Percentiles rank a stretch among this genome's conserved stretches.
These are phyloP conservation scores for Daldinia eschscholtzii DNA, from an alignment of 2,329 filamentous ascomycete species.

Conservation along the genomic window DNA sequence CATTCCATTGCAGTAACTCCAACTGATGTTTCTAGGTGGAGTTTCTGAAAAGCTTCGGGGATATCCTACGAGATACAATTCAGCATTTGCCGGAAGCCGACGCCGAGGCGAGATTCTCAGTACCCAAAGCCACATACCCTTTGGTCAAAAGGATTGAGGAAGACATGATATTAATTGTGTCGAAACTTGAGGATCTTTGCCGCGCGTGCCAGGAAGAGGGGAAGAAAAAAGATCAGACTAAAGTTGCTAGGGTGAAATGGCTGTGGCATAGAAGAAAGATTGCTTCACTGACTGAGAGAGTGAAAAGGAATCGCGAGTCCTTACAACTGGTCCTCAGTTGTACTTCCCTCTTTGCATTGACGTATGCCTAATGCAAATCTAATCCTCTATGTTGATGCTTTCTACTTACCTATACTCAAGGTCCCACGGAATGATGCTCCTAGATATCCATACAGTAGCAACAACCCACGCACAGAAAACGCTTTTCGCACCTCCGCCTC, in stretches of 20 bases:
- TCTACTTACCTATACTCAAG: constrained; percentile 4
- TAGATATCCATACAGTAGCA: constrained; percentile 25
- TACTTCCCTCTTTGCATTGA: not conserved
- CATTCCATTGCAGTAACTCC: not conserved
- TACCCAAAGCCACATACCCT: not conserved
- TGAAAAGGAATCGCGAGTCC: constrained; percentile 3
- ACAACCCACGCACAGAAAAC: not conserved
- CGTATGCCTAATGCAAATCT: not conserved
- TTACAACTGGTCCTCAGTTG: constrained; percentile 8
- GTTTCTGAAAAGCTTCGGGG: constrained; percentile 4
- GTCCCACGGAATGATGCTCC: constrained; percentile 16
- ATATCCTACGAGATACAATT: constrained; percentile 9
- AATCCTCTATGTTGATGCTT: too few species aligned
- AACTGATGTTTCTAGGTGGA: not conserved
- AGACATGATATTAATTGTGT: constrained; percentile 2
- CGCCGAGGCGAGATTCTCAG: not conserved
- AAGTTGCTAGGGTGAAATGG: constrained; percentile 12
- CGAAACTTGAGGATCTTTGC: constrained; percentile 5
- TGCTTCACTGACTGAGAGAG: not conserved
- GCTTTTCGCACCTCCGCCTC: not conserved
- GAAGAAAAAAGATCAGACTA: constrained; percentile 6
- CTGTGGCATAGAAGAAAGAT: constrained; percentile 13
- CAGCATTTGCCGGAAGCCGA: not conserved
- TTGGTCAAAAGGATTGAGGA: not conserved
- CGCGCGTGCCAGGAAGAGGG: not conserved